Evolutionary conservation across 2,329 filamentous ascomycete genomes (phyloP), one percentile per base, ranked within the genome.

Genomic region (Paraphaeosphaeria sporulosa): DNA sequence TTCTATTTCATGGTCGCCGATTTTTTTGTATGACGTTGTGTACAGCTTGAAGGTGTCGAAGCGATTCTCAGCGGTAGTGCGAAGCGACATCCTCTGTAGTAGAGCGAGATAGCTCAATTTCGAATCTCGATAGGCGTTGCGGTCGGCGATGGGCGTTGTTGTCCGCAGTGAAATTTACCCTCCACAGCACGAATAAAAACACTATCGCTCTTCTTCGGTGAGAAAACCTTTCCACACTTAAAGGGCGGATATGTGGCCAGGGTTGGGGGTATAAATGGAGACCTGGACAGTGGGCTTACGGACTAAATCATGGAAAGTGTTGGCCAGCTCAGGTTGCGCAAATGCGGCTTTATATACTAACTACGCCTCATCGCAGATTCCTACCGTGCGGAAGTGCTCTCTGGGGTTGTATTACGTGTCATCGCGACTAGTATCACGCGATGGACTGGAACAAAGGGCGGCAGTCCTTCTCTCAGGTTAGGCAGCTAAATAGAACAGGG

Each of bases 1-100:
- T 25, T 71, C 68, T 46, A 80, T 80, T 0, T 64, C 64, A 49
- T 81, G 77, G 50, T 72, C 65, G 43, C 68, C 64, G 46, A 81
- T 68, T 13, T 69, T 73, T 55, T 82, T 83, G 66, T 82, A 83
- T 5, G 70, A 65, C 9, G 77, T 69, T 17, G 76, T 74, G 60
- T 79, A 69, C 8, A 80, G 57, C 27, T 78, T 64, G 64, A 83
- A 82, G 50, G 65, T 73, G 40, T 71, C 69, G 52, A 81, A 78
- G 19, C 73, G 73, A 1, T 65, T 71, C 12, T 62, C 63, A 2
- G 68, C 52, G 0, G 61, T 72, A 0, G 68, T 73, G 12, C 21
- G 55, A 15, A 57, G 47, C n/a, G 55, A 57, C 55, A 57, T 57
- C 10, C 66, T 62, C 6, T 59, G 54, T 17, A n/a, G n/a, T n/a